phyloP scores from a whole-genome alignment of 2,329 filamentous ascomycete species.

The Ceratocystis huliohia region DNA sequence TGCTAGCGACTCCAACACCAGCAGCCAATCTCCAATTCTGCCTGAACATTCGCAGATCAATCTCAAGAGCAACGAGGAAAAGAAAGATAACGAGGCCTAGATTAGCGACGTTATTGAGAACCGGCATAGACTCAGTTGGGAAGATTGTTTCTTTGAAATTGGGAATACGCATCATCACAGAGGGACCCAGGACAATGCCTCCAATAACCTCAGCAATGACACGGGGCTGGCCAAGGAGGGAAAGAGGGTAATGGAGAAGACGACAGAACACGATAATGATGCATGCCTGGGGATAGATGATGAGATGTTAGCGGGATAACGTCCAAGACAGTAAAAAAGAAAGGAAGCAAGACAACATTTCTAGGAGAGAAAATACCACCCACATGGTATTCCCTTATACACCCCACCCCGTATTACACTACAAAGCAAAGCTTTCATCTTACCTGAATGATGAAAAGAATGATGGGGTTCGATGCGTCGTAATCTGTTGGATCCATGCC shows the following conservation, averaged over 20 bases:
- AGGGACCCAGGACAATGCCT: slow-evolving; percentile 75
- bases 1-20: slow-evolving; percentile 65
- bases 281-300: slow-evolving; percentile 26
- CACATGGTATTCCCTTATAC: neutral
- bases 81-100: slow-evolving; percentile 73
- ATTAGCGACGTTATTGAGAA: slow-evolving; percentile 44
- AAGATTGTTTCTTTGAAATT: slow-evolving; percentile 68
- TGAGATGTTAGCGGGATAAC: slow-evolving; percentile 11
- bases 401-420: neutral
- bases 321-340: neutral
- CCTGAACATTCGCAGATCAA: slow-evolving; percentile 63
- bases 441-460: slow-evolving; percentile 63
- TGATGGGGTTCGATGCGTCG: slow-evolving; percentile 58
- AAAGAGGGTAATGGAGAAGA: slow-evolving; percentile 58
- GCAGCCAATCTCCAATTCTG: slow-evolving; percentile 71
- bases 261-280: slow-evolving; percentile 40
- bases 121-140: slow-evolving; percentile 57
- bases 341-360: neutral
- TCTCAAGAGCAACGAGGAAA: slow-evolving; percentile 79
- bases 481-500: slow-evolving; percentile 56
- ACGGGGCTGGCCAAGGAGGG: slow-evolving; percentile 63
- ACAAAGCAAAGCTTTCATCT: slow-evolving; percentile 10
- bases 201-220: slow-evolving; percentile 78
- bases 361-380: no score
- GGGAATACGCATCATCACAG: slow-evolving; percentile 75